Percentiles rank a stretch among this genome's conserved stretches.
These are phyloP conservation scores for Ganoderma sp. DNA, from an alignment of 1,284 basidiomycete genomes.

Conservation along the genomic window DNA sequence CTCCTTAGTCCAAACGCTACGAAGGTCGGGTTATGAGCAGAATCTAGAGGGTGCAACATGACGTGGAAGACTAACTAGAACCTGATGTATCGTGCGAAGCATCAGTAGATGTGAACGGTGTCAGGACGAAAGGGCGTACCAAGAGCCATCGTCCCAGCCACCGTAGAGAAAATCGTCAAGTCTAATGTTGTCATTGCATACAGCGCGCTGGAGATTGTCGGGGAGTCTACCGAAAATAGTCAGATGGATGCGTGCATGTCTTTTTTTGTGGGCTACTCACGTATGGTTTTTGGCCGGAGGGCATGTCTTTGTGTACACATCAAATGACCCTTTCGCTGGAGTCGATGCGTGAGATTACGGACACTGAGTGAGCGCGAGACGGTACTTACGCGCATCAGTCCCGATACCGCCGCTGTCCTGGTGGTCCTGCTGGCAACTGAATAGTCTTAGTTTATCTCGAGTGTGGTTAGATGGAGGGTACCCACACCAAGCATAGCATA, in stretches of 20 bases:
- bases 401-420: conserved; percentile 13
- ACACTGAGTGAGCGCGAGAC: not conserved
- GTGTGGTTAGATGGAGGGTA: not conserved
- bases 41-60: no score
- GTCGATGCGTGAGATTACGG: not conserved
- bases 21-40: no score
- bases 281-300: conserved; percentile 20
- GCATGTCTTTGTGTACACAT: conserved; percentile 14
- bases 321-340: conserved; percentile 22
- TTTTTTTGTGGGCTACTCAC: not conserved
- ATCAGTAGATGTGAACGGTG: no score
- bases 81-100: no score
- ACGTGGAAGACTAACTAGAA: no score
- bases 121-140: conserved; percentile 8
- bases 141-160: conserved; percentile 26
- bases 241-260: not conserved
- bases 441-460: not conserved
- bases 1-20: no score
- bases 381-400: conserved; percentile 25
- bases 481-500: conserved; percentile 33
- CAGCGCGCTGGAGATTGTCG: conserved; percentile 18
- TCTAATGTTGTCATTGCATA: conserved; percentile 24
- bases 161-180: conserved; percentile 27
- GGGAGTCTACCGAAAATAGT: conserved; percentile 3
- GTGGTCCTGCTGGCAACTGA: conserved; percentile 28